phyloP scores from a whole-genome alignment of 352 stramenopile genomes.

The Peronospora belbahrii region DNA sequence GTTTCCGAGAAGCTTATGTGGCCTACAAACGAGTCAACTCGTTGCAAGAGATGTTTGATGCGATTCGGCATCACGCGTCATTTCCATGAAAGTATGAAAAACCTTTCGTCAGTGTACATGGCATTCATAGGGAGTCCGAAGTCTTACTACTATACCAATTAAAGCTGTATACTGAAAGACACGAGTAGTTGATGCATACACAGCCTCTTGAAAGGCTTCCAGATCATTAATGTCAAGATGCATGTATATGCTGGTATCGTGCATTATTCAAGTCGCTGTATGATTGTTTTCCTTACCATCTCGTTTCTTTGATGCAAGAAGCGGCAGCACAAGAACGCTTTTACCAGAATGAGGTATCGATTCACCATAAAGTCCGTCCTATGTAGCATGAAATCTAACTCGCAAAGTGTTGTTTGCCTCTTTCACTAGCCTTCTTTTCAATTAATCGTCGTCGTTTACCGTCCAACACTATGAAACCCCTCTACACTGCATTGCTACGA shows the following conservation, averaged over 20 bases:
- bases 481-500: slow-evolving; percentile 7
- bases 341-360: too few species aligned
- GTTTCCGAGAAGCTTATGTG: slow-evolving; percentile 51
- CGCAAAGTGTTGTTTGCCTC: slow-evolving; percentile 2
- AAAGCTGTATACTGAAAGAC: not conserved
- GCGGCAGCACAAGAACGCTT: too few species aligned
- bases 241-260: too few species aligned
- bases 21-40: slow-evolving; percentile 61
- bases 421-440: slow-evolving; percentile 19
- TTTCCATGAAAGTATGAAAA: slow-evolving; percentile 28
- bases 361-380: too few species aligned
- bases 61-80: slow-evolving; percentile 33
- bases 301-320: too few species aligned
- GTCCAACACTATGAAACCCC: not conserved
- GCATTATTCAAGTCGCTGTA: too few species aligned
- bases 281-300: too few species aligned
- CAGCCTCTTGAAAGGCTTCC: not conserved
- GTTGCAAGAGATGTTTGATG: slow-evolving; percentile 58
- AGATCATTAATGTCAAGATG: not conserved
- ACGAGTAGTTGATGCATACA: not conserved
- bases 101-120: not conserved
- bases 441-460: slow-evolving; percentile 9
- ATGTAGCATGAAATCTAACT: too few species aligned
- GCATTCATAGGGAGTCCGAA: not conserved
- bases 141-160: not conserved